Base-by-base conservation (phyloP, 2,329 filamentous ascomycete species). In the Leptographium radiaticola region DNA sequence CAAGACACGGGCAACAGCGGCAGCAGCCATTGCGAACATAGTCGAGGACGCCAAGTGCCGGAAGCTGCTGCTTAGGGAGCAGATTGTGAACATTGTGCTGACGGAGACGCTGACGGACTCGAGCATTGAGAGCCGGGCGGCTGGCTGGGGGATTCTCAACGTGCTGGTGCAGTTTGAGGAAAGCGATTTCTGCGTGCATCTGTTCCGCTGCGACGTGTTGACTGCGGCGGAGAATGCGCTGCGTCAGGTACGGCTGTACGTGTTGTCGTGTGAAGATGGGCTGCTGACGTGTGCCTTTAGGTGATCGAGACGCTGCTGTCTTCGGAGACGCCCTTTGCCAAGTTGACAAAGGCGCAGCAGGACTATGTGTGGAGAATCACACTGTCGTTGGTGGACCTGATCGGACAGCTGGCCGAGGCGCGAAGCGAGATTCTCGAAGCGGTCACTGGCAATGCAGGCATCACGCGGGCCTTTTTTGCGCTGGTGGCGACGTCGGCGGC, bases 101-200 rank as follows among this genome's bases (percentile, higher is more conserved):
- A 80, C 75, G 36, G 78, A 84, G 69, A 83, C 80, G 34, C 67
- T 86, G 54, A 81, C 79, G 30, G 82, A 86, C 62, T 69, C 75
- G 40, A 79, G 73, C 55, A 69, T 83, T 52, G 81, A 85, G 66
- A 80, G 79, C 60, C 74, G 79, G 49, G 77, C 80, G 45, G 79
- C 81, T 20, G 83, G 80, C n/a, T 86, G 83, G 83, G 76, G 77
- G 13, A 82, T 85, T 58, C 68, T 86, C 52, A 74, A 76, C 58
- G 74, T 79, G 44, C 70, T 86, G 52, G 77, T 76, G 2, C 70
- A 77, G 57, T 77, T 83, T 62, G 83, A 86, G 64, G 81, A 83
- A 60, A 70, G 76, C 13, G 82, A 84, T 61, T 85, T 86, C 56
- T 83, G 80, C 58, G 69, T 86, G 20, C 81, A 86, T 59, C 65